Evolutionary conservation across 345 rosid species (phyloP).

Genomic region (Dipteronia sinensis): DNA sequence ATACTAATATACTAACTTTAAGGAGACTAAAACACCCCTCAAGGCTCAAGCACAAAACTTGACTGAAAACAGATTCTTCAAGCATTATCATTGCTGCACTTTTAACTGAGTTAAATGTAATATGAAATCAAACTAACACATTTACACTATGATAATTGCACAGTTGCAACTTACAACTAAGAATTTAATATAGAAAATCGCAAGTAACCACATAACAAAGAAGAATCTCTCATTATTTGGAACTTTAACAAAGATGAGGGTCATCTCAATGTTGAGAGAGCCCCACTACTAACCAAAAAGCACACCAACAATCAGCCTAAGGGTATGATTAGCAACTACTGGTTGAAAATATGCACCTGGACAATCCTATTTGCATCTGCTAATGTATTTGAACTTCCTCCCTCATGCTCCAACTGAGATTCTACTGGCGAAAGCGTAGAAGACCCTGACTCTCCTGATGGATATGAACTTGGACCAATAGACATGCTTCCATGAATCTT

Average conservation of each 20-base stretch:
- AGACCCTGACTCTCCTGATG: slow-evolving; percentile 40
- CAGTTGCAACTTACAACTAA: background rate
- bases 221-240: background rate
- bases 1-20: background rate
- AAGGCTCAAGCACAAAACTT: background rate
- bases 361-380: slow-evolving; percentile 44
- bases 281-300: background rate
- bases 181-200: background rate
- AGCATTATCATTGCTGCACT: background rate
- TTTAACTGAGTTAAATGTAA: background rate
- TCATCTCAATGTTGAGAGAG: background rate
- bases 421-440: slow-evolving; percentile 24
- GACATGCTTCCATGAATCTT: slow-evolving; percentile 56
- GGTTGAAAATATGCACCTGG: slow-evolving; percentile 45
- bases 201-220: background rate
- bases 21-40: slow-evolving; percentile 2
- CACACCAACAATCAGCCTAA: background rate
- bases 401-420: slow-evolving; percentile 46
- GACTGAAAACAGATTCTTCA: background rate
- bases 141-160: background rate
- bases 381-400: slow-evolving; percentile 44
- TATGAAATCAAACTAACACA: background rate
- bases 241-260: background rate
- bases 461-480: slow-evolving; percentile 37
- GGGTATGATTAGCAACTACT: background rate